Evolutionary conservation across 768 basidiomycete species (phyloP).

Genomic region (Lentinula aciculospora): DNA sequence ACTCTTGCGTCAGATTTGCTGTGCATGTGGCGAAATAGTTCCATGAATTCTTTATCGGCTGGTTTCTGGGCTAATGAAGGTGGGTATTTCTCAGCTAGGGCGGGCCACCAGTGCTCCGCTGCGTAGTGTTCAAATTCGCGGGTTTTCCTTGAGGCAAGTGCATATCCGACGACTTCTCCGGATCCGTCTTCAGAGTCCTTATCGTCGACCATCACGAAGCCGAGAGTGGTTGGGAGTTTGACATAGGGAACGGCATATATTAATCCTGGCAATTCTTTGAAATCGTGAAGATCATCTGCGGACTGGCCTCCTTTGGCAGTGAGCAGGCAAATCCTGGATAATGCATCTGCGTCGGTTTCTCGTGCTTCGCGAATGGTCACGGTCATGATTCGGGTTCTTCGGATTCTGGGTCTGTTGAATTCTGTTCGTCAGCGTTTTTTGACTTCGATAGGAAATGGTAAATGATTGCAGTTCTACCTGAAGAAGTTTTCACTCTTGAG

Average conservation of each 20-base stretch:
- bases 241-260: background rate
- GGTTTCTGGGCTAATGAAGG: slow-evolving; percentile 2
- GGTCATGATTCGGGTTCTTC: background rate
- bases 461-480: background rate
- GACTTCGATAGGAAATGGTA: background rate
- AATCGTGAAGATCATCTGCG: slow-evolving; percentile 3
- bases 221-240: slow-evolving; percentile 1
- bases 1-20: background rate
- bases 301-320: background rate
- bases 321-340: background rate
- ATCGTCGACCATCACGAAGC: background rate
- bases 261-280: background rate
- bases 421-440: no score
- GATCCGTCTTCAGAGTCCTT: background rate
- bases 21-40: background rate
- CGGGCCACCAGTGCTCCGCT: slow-evolving; percentile 3
- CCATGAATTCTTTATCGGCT: background rate
- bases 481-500: background rate
- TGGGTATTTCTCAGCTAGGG: background rate
- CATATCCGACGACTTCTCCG: background rate
- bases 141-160: background rate
- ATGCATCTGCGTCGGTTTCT: background rate
- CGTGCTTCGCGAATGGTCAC: background rate
- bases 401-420: background rate
- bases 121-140: background rate